These are phyloP conservation scores for Myxozyma geophila DNA, from an alignment of 805 yeast species.

Conservation along the genomic window DNA sequence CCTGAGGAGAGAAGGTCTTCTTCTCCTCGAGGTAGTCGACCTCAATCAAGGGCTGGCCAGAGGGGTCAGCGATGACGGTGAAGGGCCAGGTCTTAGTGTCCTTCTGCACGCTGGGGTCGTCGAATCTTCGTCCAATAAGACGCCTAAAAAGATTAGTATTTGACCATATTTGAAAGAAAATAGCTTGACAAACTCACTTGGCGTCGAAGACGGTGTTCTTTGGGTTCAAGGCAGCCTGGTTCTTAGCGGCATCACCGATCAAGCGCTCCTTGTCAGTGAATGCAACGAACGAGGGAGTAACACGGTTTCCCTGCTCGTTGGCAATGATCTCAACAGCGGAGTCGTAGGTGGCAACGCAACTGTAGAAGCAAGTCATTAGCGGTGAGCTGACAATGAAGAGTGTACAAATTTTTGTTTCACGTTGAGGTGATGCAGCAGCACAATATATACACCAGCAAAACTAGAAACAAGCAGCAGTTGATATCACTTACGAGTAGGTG, in stretches of 20 bases:
- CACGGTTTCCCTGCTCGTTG: slow-evolving; percentile 98
- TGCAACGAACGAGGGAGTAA: slow-evolving; percentile 94
- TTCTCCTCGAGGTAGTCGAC: slow-evolving; percentile 84
- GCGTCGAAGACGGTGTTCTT: slow-evolving; percentile 87
- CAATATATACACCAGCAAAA: not conserved
- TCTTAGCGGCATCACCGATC: slow-evolving; percentile 96
- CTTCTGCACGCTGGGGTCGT: slow-evolving; percentile 81
- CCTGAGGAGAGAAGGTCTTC: slow-evolving; percentile 90
- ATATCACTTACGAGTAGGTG: slow-evolving; percentile 39
- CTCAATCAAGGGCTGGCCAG: slow-evolving; percentile 78
- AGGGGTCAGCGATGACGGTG: slow-evolving; percentile 64
- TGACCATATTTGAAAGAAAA: not conserved
- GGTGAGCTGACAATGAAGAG: no score
- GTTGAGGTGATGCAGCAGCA: not conserved
- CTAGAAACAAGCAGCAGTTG: not conserved
- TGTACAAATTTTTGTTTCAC: no score
- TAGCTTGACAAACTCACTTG: slow-evolving; percentile 23
- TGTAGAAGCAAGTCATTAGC: slow-evolving; percentile 8
- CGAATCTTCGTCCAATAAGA: slow-evolving; percentile 88
- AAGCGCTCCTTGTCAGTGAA: slow-evolving; percentile 91
- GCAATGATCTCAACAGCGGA: slow-evolving; percentile 96
- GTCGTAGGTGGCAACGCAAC: slow-evolving; percentile 90
- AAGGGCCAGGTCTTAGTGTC: slow-evolving; percentile 95
- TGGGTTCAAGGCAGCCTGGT: slow-evolving; percentile 95
- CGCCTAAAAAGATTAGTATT: slow-evolving; percentile 75